Base-by-base conservation (phyloP, 345 rosid genomes). In the Microthlaspi erraticum region DNA sequence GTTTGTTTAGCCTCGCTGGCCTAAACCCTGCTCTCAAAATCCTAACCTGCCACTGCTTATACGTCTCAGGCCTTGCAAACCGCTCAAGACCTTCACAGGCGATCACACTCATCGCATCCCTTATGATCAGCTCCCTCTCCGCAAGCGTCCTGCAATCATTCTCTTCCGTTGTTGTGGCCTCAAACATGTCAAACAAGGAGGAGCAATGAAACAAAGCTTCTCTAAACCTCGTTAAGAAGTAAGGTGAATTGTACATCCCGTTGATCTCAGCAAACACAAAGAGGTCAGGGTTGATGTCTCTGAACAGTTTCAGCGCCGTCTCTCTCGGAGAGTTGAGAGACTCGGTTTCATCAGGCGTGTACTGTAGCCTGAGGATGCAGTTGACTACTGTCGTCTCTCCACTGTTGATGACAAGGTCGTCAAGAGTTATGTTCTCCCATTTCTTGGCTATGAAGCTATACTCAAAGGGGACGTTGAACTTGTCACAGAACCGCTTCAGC, bases 131-230 rank as follows among this genome's bases (percentile, higher is more conserved):
- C 68, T 85, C 98, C 49, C 59, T 83, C 83, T 92, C 98, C 36
- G 78, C 84, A 65, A 84, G 4, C 60, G 71, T 73, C 73, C 96
- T 84, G 66, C 78, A 79, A 5, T 81, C 72, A 5, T 87, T 81
- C n/a, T 91, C 90, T 1, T 81, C 77, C 0, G 80, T 19, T 5
- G 80, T 53, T 10, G 56, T 84, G 2, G 75, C 83, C 31, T 88
- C 90, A 62, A 71, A 84, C 86, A 88, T 85, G 44, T 91, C 97
- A 32, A 81, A 91, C 44, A 81, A 54, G 0, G 97, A 66, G 0
- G 97, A 88, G 86, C 62, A 91, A 58, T 85, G 81, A 81, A 81
- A 88, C 14, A 91, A 65, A 6, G 97, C 89, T 72, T 91, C 95
- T 29, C 79, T 69, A 64, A 88, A 88, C 64, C 97, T 73, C 1